Evolutionary conservation across 768 basidiomycete genomes (phyloP), one percentile per base, ranked within the genome.

Genomic region (Tulasnella sp.): DNA sequence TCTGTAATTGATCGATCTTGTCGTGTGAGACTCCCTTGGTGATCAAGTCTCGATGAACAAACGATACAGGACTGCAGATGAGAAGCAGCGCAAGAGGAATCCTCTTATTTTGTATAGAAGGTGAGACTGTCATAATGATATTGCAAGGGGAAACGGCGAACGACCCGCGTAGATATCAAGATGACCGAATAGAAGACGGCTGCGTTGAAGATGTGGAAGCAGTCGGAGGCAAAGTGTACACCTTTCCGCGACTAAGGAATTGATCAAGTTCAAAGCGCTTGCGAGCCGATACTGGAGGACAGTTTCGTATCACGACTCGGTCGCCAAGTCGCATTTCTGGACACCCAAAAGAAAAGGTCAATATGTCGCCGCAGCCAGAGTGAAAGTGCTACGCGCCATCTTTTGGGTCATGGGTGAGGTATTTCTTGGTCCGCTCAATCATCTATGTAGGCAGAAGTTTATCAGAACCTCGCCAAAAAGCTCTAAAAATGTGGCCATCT

Each of bases 371-470:
- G 10, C 10, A 15, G 41, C 10, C 5, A 21, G 9, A 5, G 51
- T 8, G 24, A 25, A 11, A 9, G 41, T 17, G 44, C 17, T 53
- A 73, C 85, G 51, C 67, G 90, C 88, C 69, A 63, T 88, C 83
- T 11, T 73, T 66, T 66, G 81, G 82, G 64, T 91, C 88, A 55
- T 91, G 88, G 10, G 84, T 75, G 45, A 89, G 75, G 63, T 79
- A 85, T 70, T 89, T 91, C 68, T 84, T 90, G 65, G 80, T 83
- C 64, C 83, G 73, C 63, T 85, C 81, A 57, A 88, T 78, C 53
- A 80, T 78, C 88, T 91, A 65, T 27, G n/a, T 30, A 21, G 25
- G 15, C 0, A 29, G 17, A 15, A n/a, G 43, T 15, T 59, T 8
- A 41, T 38, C 59, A 10, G 51, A 41, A 29, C 44, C 49, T n/a